Evolutionary conservation across 345 rosid genomes (phyloP), one percentile per base, ranked within the genome.

Genomic region (Jatropha curcas): DNA sequence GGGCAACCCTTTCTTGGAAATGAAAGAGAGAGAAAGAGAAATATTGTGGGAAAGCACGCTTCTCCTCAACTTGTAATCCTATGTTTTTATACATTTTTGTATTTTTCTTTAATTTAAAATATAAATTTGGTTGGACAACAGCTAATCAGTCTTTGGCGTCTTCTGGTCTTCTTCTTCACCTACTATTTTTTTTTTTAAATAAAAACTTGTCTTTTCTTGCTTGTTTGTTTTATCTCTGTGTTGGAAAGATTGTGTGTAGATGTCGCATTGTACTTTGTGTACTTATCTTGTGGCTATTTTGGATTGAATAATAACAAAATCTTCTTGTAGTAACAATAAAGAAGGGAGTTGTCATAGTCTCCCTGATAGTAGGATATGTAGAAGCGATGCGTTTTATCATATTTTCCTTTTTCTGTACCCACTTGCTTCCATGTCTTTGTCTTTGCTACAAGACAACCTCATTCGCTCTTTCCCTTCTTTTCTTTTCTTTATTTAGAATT

Each of bases 1-100:
- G 71, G 81, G 76, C 78, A 67, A 67, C 58, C 73, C 79, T 86
- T 89, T 89, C 94, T 90, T 84, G 93, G 97, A 86, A 94, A 90
- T 92, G 94, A 87, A 88, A 90, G 91, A 86, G 80, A 83, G 75
- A 37, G 41, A 37, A 10, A 41, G 45, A 73, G 73, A 75, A 13
- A 76, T 17, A 14, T 25, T 13, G n/a, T 59, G 28, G 71, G 72
- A 60, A 68, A 75, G 73, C 86, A 85, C 79, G 88, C 89, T 80
- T 77, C n/a, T n/a, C n/a, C n/a, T n/a, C 73, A 75, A 52, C 65
- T 80, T 73, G 67, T 77, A 58, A 73, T 81, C 76, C 84, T 68
- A 75, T 75, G 85, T 78, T 65, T n/a, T 75, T 51, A 11, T 50
- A 13, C 35, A 70, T 43, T 73, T 65, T 12, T 53, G 14, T 73